A percentile compares a stretch with the other conserved stretches of the same genome.
Evolutionary conservation across 2,329 filamentous ascomycete genomes (phyloP).

Genomic region (Aspergillus tanneri): DNA sequence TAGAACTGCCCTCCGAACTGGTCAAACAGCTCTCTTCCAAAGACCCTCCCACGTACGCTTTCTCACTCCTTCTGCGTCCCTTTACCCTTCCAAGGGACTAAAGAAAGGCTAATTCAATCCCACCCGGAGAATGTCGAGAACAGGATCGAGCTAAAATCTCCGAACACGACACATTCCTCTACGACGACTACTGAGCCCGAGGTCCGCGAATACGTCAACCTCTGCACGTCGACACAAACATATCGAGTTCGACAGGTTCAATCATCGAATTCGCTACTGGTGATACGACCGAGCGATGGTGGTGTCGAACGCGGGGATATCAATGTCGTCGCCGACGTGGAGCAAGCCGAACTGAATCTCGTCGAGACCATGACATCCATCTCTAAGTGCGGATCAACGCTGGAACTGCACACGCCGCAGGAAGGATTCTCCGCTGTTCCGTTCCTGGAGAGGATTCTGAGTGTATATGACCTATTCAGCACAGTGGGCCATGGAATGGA

Average conservation of each 20-base stretch:
- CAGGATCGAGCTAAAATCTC: conserved; percentile 47
- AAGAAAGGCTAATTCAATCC: neutral
- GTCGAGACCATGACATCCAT: conserved; percentile 41
- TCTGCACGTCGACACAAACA: conserved; percentile 59
- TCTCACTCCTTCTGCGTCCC: neutral
- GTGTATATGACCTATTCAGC: conserved; percentile 29
- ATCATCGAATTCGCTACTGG: conserved; percentile 63
- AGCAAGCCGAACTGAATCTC: conserved; percentile 24
- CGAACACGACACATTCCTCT: conserved; percentile 17
- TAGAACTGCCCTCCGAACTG: conserved; percentile 61
- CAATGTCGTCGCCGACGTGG: conserved; percentile 24
- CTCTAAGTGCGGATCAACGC: conserved; percentile 46
- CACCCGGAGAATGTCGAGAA: too few relatives aligned
- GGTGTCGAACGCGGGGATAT: conserved; percentile 28
- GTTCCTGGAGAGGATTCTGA: conserved; percentile 31
- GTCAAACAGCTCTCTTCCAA: conserved; percentile 53
- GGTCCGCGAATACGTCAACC: conserved; percentile 49
- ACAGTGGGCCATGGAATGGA: conserved; percentile 8
- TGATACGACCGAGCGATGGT: conserved; percentile 48
- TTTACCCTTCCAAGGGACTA: too few relatives aligned
- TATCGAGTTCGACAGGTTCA: conserved; percentile 64
- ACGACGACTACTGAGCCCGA: conserved; percentile 25
- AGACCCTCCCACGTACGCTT: conserved; percentile 39
- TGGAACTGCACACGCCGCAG: conserved; percentile 43
- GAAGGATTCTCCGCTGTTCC: conserved; percentile 34